A percentile compares a stretch with the other conserved stretches of the same genome.
These are phyloP conservation scores for Microstroma glucosiphilum DNA, from an alignment of 1,284 basidiomycete species.

Conservation along the genomic window DNA sequence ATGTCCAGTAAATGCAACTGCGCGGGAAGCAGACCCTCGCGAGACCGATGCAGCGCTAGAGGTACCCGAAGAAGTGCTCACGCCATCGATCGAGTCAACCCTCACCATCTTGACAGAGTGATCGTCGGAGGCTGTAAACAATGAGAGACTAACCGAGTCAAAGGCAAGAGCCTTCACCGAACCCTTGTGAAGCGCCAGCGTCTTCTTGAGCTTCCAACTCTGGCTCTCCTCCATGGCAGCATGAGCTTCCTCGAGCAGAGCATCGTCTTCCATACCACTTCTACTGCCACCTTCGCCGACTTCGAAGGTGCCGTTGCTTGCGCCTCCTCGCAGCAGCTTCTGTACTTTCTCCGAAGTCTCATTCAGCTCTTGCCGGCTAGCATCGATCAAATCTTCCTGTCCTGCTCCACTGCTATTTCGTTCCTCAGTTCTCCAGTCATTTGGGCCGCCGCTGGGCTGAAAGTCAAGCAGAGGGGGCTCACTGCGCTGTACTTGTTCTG, in stretches of 20 bases:
- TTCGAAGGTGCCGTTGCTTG: conserved; percentile 20
- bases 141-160: conserved; percentile 68
- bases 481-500: too few species aligned
- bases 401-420: conserved; percentile 30
- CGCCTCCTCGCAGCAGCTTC: conserved; percentile 29
- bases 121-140: conserved; percentile 89
- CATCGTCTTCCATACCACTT: conserved; percentile 17
- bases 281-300: conserved; percentile 30
- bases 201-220: conserved; percentile 42
- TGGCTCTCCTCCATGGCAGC: conserved; percentile 10
- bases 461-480: background rate
- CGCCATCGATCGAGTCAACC: conserved; percentile 51
- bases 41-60: conserved; percentile 12
- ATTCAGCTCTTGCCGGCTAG: conserved; percentile 27
- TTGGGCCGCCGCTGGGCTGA: conserved; percentile 13
- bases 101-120: conserved; percentile 94
- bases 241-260: conserved; percentile 22
- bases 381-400: conserved; percentile 14
- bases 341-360: conserved; percentile 34
- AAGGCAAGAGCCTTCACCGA: conserved; percentile 82
- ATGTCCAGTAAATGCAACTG: conserved; percentile 76
- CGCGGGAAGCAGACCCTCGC: conserved; percentile 55
- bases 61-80: background rate
- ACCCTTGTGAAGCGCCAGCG: conserved; percentile 71
- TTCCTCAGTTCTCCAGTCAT: conserved; percentile 35